Percentiles rank a stretch among this genome's conserved stretches.
These are phyloP conservation scores for Eruca vesicaria DNA, from an alignment of 441 rosid species.

Conservation along the genomic window DNA sequence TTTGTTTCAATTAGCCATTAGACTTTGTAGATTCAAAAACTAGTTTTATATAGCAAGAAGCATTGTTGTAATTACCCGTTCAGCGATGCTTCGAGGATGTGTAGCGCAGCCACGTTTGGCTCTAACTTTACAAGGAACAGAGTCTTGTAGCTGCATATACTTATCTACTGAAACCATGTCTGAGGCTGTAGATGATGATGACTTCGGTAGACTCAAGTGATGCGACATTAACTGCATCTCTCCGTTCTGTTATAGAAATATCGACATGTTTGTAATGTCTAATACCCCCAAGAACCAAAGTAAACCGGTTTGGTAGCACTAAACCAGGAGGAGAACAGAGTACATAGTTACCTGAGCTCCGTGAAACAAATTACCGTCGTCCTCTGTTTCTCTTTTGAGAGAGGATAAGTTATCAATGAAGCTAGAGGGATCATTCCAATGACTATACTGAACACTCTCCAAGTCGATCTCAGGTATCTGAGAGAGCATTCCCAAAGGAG, in stretches of 20 bases:
- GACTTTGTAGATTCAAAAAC: too few relatives aligned
- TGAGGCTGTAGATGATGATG: constrained; percentile 52
- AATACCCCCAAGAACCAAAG: not conserved
- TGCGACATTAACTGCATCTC: constrained; percentile 55
- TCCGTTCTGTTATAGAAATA: constrained; percentile 43
- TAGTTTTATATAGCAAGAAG: too few relatives aligned
- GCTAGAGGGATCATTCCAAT: constrained; percentile 35
- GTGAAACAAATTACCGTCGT: constrained; percentile 22
- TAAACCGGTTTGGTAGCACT: constrained; percentile 13
- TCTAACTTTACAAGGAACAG: constrained; percentile 85
- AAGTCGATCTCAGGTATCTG: constrained; percentile 47
- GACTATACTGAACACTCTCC: constrained; percentile 22
- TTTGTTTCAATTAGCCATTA: too few relatives aligned
- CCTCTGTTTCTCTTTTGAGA: constrained; percentile 34
- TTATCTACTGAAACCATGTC: too few relatives aligned
- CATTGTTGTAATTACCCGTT: too few relatives aligned
- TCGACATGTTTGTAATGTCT: not conserved
- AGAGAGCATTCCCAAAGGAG: constrained; percentile 64
- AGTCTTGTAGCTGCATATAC: constrained; percentile 53
- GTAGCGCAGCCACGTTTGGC: constrained; percentile 96
- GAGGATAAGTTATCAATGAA: constrained; percentile 31
- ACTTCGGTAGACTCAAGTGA: constrained; percentile 85
- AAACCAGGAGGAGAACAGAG: constrained; percentile 1
- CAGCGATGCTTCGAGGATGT: constrained; percentile 94
- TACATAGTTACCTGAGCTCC: constrained; percentile 33